Evolutionary conservation across 208 protist genomes (phyloP).

Genomic region (Balamuthia mandrillaris): DNA sequence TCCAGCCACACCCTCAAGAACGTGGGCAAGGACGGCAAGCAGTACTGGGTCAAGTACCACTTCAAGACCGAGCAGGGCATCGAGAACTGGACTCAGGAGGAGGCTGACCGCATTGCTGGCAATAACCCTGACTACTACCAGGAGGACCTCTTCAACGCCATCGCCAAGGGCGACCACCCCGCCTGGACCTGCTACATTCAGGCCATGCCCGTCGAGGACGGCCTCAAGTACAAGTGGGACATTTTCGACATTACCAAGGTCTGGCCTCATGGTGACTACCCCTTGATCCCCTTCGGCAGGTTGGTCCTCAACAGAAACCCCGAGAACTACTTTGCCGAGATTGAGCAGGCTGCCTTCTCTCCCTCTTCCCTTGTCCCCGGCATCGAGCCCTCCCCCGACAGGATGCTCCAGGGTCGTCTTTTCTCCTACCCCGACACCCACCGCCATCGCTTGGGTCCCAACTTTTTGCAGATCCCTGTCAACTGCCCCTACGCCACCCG

Average conservation of each 20-base stretch:
- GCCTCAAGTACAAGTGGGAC: slow-evolving; percentile 65
- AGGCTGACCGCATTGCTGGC: slow-evolving; percentile 66
- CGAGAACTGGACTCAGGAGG: slow-evolving; percentile 69
- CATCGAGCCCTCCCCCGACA: slow-evolving; percentile 74
- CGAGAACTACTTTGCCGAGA: slow-evolving; percentile 82
- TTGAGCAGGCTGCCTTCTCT: slow-evolving; percentile 77
- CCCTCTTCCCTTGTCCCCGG: slow-evolving; percentile 76
- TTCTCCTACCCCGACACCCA: slow-evolving; percentile 80
- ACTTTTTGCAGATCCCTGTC: slow-evolving; percentile 76
- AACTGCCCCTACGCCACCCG: slow-evolving; percentile 56
- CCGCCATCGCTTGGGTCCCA: slow-evolving; percentile 74
- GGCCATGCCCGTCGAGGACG: slow-evolving; percentile 74
- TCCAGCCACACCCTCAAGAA: slow-evolving; percentile 72
- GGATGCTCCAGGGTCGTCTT: slow-evolving; percentile 74
- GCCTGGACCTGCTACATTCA: slow-evolving; percentile 75
- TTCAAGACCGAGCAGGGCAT: slow-evolving; percentile 73
- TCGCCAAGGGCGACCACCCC: slow-evolving; percentile 59
- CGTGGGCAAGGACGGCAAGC: slow-evolving; percentile 70
- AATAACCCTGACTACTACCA: slow-evolving; percentile 69
- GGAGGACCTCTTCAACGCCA: slow-evolving; percentile 71
- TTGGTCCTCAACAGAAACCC: slow-evolving; percentile 80
- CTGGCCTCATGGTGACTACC: slow-evolving; percentile 75
- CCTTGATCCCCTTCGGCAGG: slow-evolving; percentile 71
- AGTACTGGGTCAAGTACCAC: slow-evolving; percentile 76
- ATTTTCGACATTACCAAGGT: slow-evolving; percentile 82